phyloP scores from a whole-genome alignment of 257 asterid genomes.

The Scutellaria minor region DNA sequence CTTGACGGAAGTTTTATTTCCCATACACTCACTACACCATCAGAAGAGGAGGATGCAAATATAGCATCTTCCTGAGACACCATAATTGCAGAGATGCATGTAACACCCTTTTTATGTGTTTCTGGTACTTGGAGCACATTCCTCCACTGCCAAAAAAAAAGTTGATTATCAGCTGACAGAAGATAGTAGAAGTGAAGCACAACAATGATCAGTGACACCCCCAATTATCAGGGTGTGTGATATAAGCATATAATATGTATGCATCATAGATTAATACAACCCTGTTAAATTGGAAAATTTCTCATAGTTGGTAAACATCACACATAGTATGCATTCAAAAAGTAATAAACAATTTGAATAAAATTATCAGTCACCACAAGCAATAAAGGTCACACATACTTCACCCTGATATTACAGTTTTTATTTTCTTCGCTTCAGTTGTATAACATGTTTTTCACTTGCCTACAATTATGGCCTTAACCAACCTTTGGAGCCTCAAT shows the following conservation, averaged over 20 bases:
- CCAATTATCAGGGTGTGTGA: not conserved
- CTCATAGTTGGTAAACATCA: not conserved
- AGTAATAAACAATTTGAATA: not conserved
- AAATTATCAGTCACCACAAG: conserved; percentile 5
- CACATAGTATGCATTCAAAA: not conserved
- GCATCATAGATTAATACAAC: not conserved
- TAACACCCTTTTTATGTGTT: conserved; percentile 86
- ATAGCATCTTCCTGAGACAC: conserved; percentile 65
- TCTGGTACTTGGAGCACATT: conserved; percentile 71
- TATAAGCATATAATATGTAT: not conserved
- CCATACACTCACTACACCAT: conserved; percentile 80
- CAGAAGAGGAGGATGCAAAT: conserved; percentile 93
- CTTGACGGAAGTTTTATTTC: conserved; percentile 61
- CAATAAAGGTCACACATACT: not conserved
- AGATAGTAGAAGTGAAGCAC: conserved; percentile 12
- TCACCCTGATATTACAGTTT: not conserved
- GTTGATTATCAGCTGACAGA: conserved; percentile 25
- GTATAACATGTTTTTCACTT: not conserved
- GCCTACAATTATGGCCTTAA: not conserved
- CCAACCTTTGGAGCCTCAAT: not conserved
- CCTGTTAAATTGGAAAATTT: not conserved
- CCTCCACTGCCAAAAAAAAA: conserved; percentile 69
- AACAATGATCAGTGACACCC: not conserved
- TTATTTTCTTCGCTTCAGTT: not conserved
- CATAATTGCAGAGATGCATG: conserved; percentile 79